Percentiles rank a stretch among this genome's conserved stretches.
phyloP scores from a whole-genome alignment of 176 grass and related monocot genomes.

The Coix lacrymajobi region DNA sequence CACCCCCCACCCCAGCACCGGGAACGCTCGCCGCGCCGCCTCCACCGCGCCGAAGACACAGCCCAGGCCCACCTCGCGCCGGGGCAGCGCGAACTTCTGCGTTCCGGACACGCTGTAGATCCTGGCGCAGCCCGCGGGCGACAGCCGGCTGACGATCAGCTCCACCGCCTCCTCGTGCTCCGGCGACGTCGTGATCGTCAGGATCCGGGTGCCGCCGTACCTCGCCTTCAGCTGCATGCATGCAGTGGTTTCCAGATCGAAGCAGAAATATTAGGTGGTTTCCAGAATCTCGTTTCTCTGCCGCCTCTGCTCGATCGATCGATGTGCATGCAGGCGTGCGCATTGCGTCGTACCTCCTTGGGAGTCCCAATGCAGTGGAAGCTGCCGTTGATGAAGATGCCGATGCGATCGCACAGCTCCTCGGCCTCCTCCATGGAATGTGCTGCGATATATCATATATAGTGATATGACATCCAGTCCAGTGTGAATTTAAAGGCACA shows the following conservation, averaged over 20 bases:
- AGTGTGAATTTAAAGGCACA: too few species aligned
- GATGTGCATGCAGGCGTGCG: background rate
- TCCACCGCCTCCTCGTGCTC: slow-evolving; percentile 55
- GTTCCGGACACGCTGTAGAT: slow-evolving; percentile 73
- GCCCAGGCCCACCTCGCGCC: slow-evolving; percentile 39
- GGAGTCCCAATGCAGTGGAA: slow-evolving; percentile 84
- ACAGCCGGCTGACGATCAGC: slow-evolving; percentile 26
- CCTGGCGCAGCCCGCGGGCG: slow-evolving; percentile 42
- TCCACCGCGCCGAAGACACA: slow-evolving; percentile 58
- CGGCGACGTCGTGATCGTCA: slow-evolving; percentile 62
- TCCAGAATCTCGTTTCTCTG: background rate
- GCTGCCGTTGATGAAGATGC: slow-evolving; percentile 71
- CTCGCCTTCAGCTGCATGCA: slow-evolving; percentile 58
- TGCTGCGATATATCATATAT: too few species aligned
- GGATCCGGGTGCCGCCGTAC: slow-evolving; percentile 55
- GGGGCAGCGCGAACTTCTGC: slow-evolving; percentile 72
- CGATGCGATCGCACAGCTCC: slow-evolving; percentile 69
- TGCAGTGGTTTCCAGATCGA: background rate
- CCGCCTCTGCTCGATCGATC: too few species aligned
- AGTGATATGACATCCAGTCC: background rate
- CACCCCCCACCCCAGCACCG: slow-evolving; percentile 75
- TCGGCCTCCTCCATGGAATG: slow-evolving; percentile 98
- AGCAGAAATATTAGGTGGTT: background rate
- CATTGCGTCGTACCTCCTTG: slow-evolving; percentile 60
- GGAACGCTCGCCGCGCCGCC: slow-evolving; percentile 41